Conservation (phyloP, 805 yeast species). For the Starmera pachycereana region DNA sequence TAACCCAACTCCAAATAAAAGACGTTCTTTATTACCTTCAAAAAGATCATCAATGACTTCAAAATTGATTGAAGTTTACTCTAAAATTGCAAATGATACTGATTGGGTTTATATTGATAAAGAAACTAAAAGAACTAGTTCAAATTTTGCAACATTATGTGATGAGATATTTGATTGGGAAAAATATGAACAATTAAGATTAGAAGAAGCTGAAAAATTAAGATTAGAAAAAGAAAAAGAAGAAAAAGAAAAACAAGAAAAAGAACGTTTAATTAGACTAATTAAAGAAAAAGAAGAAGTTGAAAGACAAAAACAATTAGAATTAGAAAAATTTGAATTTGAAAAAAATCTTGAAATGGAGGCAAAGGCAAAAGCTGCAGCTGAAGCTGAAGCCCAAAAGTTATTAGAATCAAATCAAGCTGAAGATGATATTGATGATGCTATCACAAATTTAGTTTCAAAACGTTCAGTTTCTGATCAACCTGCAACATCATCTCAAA, state of each 20-base stretch:
- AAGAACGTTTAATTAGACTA: slow-evolving; percentile 21
- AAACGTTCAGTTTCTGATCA: slow-evolving; percentile 32
- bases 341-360: slow-evolving; percentile 4
- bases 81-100: slow-evolving; percentile 48
- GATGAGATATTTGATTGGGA: slow-evolving; percentile 71
- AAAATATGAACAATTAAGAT: slow-evolving; percentile 45
- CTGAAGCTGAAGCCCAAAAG: slow-evolving; percentile 2
- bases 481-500: slow-evolving; percentile 11
- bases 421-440: slow-evolving; percentile 4
- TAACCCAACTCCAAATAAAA: slow-evolving; percentile 8
- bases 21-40: slow-evolving; percentile 26
- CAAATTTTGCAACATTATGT: slow-evolving; percentile 69
- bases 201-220: slow-evolving; percentile 19
- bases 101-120: slow-evolving; percentile 64
- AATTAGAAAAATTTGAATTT: slow-evolving; percentile 11
- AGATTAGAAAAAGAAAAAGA: slow-evolving; percentile 41
- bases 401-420: slow-evolving; percentile 4
- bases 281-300: slow-evolving; percentile 15
- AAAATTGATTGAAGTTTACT: slow-evolving; percentile 61
- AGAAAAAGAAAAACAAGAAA: slow-evolving; percentile 34
- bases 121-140: slow-evolving; percentile 66
- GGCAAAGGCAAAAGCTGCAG: slow-evolving; percentile 9
- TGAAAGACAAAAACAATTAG: slow-evolving; percentile 13
- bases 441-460: slow-evolving; percentile 6
- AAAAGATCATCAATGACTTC: slow-evolving; percentile 67